These are phyloP conservation scores for Anisodus acutangulus DNA, from an alignment of 257 asterid genomes.

Conservation along the genomic window DNA sequence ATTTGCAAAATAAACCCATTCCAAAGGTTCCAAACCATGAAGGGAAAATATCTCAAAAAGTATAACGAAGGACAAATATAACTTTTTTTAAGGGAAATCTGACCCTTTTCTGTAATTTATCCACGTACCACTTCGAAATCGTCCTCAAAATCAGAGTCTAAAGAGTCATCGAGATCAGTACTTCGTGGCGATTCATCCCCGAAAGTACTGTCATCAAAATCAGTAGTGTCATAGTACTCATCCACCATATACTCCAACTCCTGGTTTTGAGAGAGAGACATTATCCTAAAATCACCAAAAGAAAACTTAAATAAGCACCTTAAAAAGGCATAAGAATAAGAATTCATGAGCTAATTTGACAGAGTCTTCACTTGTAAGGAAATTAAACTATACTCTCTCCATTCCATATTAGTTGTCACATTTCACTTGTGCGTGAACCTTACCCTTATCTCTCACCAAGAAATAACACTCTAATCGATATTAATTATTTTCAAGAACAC, in stretches of 20 bases:
- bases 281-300: conserved; percentile 34
- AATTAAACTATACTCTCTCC: neutral
- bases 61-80: too few relatives aligned
- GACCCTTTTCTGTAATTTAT: too few relatives aligned
- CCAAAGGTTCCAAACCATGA: too few relatives aligned
- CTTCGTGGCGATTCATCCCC: conserved; percentile 42
- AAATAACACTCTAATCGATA: too few relatives aligned
- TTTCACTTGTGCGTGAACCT: too few relatives aligned
- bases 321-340: neutral
- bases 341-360: neutral
- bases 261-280: conserved; percentile 63
- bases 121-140: conserved; percentile 56
- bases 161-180: conserved; percentile 40
- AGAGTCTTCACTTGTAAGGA: neutral
- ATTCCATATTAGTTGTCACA: too few relatives aligned
- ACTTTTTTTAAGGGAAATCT: too few relatives aligned
- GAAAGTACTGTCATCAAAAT: conserved; percentile 44
- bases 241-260: conserved; percentile 64
- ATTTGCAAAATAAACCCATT: too few relatives aligned
- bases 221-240: conserved; percentile 49
- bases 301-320: neutral
- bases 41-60: too few relatives aligned
- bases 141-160: conserved; percentile 77
- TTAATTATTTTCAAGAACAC: too few relatives aligned
- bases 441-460: too few relatives aligned